Conservation (phyloP, 2,329 filamentous ascomycete species). For the Apiospora saccharicola region DNA sequence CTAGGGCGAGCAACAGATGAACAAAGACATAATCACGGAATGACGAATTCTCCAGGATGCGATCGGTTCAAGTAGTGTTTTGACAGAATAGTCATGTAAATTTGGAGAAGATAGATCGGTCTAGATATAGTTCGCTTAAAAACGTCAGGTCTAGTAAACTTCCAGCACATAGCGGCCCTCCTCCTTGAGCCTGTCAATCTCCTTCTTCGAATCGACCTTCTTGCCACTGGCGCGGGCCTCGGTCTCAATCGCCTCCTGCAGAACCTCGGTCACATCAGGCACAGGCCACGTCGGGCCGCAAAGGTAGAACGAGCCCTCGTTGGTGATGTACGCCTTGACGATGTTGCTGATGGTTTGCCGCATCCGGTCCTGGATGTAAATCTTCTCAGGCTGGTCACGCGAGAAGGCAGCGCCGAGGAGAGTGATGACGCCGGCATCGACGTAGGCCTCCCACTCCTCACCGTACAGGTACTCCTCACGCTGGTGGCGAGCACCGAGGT, state of each 20-base stretch:
- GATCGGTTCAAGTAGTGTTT: not conserved
- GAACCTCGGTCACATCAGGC: conserved; percentile 91
- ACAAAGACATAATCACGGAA: not conserved
- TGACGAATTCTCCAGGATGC: not conserved
- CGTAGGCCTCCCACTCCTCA: conserved; percentile 98
- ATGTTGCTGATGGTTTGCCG: conserved; percentile 85
- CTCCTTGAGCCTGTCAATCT: conserved; percentile 98
- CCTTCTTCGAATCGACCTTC: conserved; percentile 86
- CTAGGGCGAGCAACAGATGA: not conserved
- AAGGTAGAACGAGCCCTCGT: conserved; percentile 94
- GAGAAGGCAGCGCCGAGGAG: conserved; percentile 93
- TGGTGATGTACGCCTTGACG: conserved; percentile 81
- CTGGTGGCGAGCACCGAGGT: conserved; percentile 96
- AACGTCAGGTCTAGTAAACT: conserved; percentile 74
- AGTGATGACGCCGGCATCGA: conserved; percentile 94
- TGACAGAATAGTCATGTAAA: not conserved
- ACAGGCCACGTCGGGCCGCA: conserved; percentile 99
- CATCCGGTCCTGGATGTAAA: conserved; percentile 99
- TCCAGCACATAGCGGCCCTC: conserved; percentile 93
- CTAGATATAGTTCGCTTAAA: conserved; percentile 13
- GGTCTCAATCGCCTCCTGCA: conserved; percentile 87
- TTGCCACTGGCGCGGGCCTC: conserved; percentile 75
- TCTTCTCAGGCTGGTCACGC: conserved; percentile 96
- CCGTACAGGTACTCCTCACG: conserved; percentile 98
- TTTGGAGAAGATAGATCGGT: not conserved